Evolutionary conservation across 495 filamentous ascomycete species (phyloP).

Genomic region (Thozetella sp.): DNA sequence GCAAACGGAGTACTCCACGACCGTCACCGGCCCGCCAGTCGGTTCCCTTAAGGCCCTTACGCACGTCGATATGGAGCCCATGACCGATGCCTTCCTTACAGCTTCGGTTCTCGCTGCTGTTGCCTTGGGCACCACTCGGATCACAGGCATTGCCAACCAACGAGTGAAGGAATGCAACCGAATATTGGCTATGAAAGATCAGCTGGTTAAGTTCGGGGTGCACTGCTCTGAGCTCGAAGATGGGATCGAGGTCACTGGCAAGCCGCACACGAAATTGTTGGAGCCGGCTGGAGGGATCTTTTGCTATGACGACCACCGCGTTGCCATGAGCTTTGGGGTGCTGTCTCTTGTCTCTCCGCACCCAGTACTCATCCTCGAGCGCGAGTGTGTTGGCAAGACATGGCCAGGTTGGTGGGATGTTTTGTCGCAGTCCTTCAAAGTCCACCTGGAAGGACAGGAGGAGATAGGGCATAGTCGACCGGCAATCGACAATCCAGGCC

Average conservation of each 20-base stretch:
- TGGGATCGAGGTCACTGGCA: constrained; percentile 84
- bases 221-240: constrained; percentile 85
- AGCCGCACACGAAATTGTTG: constrained; percentile 58
- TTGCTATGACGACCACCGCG: constrained; percentile 98
- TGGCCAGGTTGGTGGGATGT: constrained; percentile 99
- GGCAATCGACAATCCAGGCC: constrained; percentile 36
- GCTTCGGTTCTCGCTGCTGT: constrained; percentile 93
- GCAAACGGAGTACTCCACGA: constrained; percentile 85
- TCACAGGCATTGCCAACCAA: constrained; percentile 97
- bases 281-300: constrained; percentile 70
- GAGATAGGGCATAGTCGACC: constrained; percentile 38
- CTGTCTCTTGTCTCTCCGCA: constrained; percentile 74
- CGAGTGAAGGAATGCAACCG: constrained; percentile 98
- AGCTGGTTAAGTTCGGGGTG: constrained; percentile 96
- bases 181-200: constrained; percentile 93
- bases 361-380: constrained; percentile 79
- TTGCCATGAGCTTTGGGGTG: constrained; percentile 98
- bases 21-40: constrained; percentile 81
- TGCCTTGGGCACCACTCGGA: constrained; percentile 81
- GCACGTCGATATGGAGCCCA: constrained; percentile 93
- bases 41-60: constrained; percentile 70
- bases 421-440: constrained; percentile 73
- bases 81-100: constrained; percentile 98
- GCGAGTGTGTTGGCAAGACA: constrained; percentile 96
- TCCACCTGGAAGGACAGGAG: constrained; percentile 73